A percentile compares a stretch with the other conserved stretches of the same genome.
Evolutionary conservation across 73 alveolate species (phyloP).

Genomic region (Effrenium voratum): DNA sequence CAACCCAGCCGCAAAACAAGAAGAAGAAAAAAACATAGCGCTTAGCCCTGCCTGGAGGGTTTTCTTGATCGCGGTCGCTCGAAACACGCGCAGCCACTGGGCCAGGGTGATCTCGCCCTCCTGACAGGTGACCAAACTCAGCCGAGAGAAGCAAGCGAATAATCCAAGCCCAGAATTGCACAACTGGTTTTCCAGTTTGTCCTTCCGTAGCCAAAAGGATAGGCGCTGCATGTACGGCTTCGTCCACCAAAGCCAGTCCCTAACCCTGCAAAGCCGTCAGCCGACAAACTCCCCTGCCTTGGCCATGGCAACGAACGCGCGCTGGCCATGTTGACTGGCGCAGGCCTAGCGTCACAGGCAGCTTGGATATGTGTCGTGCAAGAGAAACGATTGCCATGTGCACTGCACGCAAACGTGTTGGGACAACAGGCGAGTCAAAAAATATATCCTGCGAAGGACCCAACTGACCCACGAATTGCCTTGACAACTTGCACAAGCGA

Average conservation of each 20-base stretch:
- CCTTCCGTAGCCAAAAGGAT: too few relatives aligned
- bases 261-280: background rate
- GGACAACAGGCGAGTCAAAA: too few relatives aligned
- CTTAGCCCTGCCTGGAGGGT: conserved; percentile 43
- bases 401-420: too few relatives aligned
- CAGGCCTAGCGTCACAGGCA: background rate
- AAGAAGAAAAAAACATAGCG: too few relatives aligned
- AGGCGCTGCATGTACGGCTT: background rate
- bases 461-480: too few relatives aligned
- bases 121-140: too few relatives aligned
- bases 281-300: background rate
- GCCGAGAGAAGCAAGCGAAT: too few relatives aligned
- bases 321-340: conserved; percentile 51
- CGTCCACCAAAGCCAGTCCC: background rate
- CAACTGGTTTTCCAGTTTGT: too few relatives aligned
- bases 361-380: background rate
- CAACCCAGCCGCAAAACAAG: too few relatives aligned
- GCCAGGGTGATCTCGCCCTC: conserved; percentile 60
- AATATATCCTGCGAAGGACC: too few relatives aligned
- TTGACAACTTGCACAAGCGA: too few relatives aligned
- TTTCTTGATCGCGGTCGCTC: conserved; percentile 1
- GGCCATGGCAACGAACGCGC: conserved; percentile 73
- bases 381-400: background rate
- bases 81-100: conserved; percentile 63
- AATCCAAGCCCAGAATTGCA: too few relatives aligned